phyloP scores from a whole-genome alignment of 164 flowering plant genomes.

The Vitis riparia region DNA sequence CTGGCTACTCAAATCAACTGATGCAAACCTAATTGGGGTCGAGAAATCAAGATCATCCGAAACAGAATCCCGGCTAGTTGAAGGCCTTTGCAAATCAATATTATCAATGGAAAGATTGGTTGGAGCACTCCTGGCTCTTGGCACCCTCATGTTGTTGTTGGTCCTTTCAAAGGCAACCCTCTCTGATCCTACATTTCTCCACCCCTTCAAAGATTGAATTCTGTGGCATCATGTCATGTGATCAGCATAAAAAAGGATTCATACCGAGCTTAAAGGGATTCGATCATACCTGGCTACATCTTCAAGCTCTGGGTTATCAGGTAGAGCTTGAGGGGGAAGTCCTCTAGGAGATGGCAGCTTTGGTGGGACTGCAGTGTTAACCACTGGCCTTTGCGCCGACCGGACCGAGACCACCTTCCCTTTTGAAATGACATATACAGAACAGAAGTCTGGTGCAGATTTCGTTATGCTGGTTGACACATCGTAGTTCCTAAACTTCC shows the following conservation, averaged over 20 bases:
- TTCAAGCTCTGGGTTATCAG: not conserved
- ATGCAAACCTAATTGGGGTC: conserved; percentile 18
- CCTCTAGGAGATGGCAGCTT: conserved; percentile 21
- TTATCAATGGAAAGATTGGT: conserved; percentile 22
- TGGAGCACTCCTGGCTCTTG: conserved; percentile 23
- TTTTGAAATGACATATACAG: conserved; percentile 70
- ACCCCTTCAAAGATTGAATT: conserved; percentile 10
- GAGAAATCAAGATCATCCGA: conserved; percentile 28
- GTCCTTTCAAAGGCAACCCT: conserved; percentile 15
- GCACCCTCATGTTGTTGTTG: conserved; percentile 14
- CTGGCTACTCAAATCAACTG: conserved; percentile 34
- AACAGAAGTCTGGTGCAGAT: conserved; percentile 71
- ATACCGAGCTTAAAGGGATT: too few species aligned
- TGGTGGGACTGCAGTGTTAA: conserved; percentile 35
- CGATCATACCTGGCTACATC: not conserved
- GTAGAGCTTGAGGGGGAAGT: not conserved
- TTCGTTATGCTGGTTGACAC: conserved; percentile 46
- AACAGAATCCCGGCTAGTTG: conserved; percentile 24
- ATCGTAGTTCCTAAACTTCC: conserved; percentile 58
- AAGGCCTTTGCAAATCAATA: conserved; percentile 13
- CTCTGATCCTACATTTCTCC: conserved; percentile 20
- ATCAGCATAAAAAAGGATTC: too few species aligned
- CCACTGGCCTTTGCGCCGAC: conserved; percentile 42
- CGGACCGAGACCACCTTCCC: conserved; percentile 48
- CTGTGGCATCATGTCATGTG: conserved; percentile 12